A percentile compares a stretch with the other conserved stretches of the same genome.
phyloP scores from a whole-genome alignment of 441 rosid species.

The Arabidopsis lyrata region DNA sequence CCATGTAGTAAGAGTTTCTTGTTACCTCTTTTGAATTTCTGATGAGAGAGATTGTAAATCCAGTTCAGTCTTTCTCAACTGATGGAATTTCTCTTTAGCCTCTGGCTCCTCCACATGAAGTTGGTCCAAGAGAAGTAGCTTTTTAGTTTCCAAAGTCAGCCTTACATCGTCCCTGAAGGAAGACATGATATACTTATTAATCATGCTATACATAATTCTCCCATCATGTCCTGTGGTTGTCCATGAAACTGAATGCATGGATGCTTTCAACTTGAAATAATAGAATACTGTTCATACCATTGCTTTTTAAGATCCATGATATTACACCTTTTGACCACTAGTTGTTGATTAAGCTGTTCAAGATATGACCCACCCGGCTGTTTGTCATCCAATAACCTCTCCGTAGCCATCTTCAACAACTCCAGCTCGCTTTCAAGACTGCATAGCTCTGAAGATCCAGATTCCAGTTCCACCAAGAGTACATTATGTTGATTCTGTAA shows the following conservation, averaged over 20 bases:
- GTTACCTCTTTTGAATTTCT: slow-evolving; percentile 65
- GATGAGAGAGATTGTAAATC: slow-evolving; percentile 58
- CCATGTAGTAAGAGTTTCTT: slow-evolving; percentile 17
- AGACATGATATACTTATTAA: slow-evolving; percentile 26
- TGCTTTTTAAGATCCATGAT: slow-evolving; percentile 56
- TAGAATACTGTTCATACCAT: slow-evolving; percentile 53
- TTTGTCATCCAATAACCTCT: slow-evolving; percentile 59
- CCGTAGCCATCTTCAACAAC: slow-evolving; percentile 59
- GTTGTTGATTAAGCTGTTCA: slow-evolving; percentile 56
- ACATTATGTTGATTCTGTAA: slow-evolving; percentile 46
- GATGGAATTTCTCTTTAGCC: slow-evolving; percentile 60
- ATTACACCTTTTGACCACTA: slow-evolving; percentile 50
- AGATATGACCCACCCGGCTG: slow-evolving; percentile 58
- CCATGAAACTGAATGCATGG: slow-evolving; percentile 16
- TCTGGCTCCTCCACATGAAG: slow-evolving; percentile 59
- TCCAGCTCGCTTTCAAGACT: slow-evolving; percentile 65
- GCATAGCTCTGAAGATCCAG: slow-evolving; percentile 51
- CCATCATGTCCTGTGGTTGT: slow-evolving; percentile 15
- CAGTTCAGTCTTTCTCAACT: slow-evolving; percentile 60
- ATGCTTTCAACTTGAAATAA: slow-evolving; percentile 15
- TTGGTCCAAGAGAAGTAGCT: slow-evolving; percentile 61
- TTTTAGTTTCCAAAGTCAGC: slow-evolving; percentile 63
- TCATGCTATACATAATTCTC: slow-evolving; percentile 7
- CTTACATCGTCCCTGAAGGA: slow-evolving; percentile 61
- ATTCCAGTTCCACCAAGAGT: slow-evolving; percentile 46